Conservation (phyloP, 2,329 filamentous ascomycete genomes). For the Exophiala aquamarina region DNA sequence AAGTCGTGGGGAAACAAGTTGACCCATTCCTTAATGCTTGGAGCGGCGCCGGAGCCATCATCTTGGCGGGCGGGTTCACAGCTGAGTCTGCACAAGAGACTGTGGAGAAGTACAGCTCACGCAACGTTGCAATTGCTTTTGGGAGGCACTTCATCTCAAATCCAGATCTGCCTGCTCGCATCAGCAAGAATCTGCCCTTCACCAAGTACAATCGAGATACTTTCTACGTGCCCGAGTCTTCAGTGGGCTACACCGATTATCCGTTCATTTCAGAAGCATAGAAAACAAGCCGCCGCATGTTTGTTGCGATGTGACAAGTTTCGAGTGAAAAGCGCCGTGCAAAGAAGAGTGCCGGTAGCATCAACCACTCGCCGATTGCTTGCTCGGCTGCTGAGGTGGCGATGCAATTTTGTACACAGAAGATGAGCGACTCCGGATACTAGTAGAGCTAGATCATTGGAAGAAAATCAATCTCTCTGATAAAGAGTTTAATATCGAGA, state of each 20-base stretch:
- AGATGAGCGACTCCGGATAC: no score
- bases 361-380: no score
- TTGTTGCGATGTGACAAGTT: no score
- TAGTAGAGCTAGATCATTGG: no score
- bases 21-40: conserved; percentile 37
- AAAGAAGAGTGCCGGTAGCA: no score
- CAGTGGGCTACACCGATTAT: conserved; percentile 10
- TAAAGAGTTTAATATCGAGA: no score
- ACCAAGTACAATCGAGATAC: conserved; percentile 2
- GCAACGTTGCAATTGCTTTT: conserved; percentile 48
- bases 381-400: no score
- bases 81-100: conserved; percentile 52
- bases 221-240: conserved; percentile 10
- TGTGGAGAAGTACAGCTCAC: conserved; percentile 41
- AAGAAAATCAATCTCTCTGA: no score
- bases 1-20: conserved; percentile 29
- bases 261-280: conserved; percentile 10
- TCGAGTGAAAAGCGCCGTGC: no score
- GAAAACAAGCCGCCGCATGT: no score
- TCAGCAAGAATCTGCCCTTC: conserved; percentile 36
- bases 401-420: no score
- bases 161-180: conserved; percentile 47
- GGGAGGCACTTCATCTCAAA: conserved; percentile 51
- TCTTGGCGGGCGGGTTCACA: conserved; percentile 56
- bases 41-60: conserved; percentile 49